Conservation (phyloP, 257 asterid genomes). For the Salvia splendens region DNA sequence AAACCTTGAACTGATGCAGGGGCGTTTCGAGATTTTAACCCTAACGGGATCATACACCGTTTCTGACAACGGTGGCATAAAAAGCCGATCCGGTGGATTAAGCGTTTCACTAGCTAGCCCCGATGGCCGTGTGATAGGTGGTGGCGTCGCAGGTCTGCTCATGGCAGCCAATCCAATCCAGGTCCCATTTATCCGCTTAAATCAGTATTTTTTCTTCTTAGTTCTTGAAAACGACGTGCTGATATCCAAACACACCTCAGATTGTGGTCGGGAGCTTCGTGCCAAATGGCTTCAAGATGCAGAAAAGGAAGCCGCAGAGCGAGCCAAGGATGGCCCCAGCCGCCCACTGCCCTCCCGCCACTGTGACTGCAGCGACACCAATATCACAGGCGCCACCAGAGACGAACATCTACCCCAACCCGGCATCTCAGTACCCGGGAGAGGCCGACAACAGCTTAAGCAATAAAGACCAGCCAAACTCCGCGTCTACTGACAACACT, state of each 20-base stretch:
- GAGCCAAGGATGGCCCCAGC: conserved; percentile 45
- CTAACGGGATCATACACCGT: conserved; percentile 77
- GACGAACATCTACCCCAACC: conserved; percentile 34
- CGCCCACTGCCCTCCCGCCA: conserved; percentile 43
- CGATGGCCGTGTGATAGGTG: conserved; percentile 93
- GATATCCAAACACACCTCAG: conserved; percentile 32
- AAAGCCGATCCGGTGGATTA: conserved; percentile 74
- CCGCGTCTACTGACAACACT: conserved; percentile 53
- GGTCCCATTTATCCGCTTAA: conserved; percentile 33
- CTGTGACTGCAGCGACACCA: conserved; percentile 57
- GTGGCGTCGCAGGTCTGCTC: conserved; percentile 83
- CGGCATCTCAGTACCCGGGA: conserved; percentile 49
- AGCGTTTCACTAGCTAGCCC: conserved; percentile 89
- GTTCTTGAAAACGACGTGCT: neutral
- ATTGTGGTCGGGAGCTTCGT: conserved; percentile 82
- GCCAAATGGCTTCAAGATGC: conserved; percentile 49
- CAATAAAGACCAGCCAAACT: conserved; percentile 50
- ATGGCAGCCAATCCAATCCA: conserved; percentile 92
- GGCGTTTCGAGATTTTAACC: conserved; percentile 85
- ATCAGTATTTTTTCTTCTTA: neutral
- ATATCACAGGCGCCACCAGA: conserved; percentile 62
- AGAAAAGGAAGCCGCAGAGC: conserved; percentile 43
- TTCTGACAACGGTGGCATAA: conserved; percentile 66
- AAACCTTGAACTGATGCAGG: conserved; percentile 54
- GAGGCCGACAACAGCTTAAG: conserved; percentile 46